Evolutionary conservation across 257 asterid genomes (phyloP).

Genomic region (Buddleja alternifolia): DNA sequence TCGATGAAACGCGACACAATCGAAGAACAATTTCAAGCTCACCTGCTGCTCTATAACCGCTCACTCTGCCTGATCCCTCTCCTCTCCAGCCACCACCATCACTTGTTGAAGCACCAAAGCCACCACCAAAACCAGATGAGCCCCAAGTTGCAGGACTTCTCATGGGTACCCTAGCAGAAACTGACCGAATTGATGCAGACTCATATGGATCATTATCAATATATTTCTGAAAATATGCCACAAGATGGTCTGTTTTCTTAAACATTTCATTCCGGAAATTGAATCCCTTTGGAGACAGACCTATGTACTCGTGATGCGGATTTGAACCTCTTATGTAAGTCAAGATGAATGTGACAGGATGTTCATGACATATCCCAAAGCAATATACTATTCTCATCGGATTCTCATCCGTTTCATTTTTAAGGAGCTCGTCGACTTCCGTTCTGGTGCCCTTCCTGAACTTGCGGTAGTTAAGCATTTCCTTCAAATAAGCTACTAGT

Average conservation of each 20-base stretch:
- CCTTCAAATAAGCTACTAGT: conserved; percentile 80
- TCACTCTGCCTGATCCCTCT: conserved; percentile 64
- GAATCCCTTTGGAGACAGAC: conserved; percentile 90
- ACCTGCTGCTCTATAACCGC: conserved; percentile 74
- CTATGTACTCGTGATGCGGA: conserved; percentile 96
- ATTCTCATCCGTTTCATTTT: conserved; percentile 34
- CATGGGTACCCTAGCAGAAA: conserved; percentile 94
- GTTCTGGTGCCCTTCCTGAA: conserved; percentile 78
- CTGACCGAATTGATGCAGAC: conserved; percentile 72
- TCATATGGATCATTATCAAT: conserved; percentile 89
- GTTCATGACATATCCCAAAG: conserved; percentile 94
- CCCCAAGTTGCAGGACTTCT: conserved; percentile 86
- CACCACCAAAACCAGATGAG: conserved; percentile 69
- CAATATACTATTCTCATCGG: conserved; percentile 90
- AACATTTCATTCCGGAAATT: conserved; percentile 91
- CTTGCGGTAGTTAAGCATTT: conserved; percentile 93
- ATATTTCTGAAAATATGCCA: too few relatives aligned
- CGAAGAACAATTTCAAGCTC: conserved; percentile 30
- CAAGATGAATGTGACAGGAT: conserved; percentile 94
- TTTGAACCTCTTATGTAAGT: conserved; percentile 87
- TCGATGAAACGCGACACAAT: conserved; percentile 13
- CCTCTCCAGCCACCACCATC: conserved; percentile 83
- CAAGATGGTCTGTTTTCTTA: conserved; percentile 85
- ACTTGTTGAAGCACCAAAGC: conserved; percentile 74
- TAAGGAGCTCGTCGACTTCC: conserved; percentile 79